Evolutionary conservation across 139 green algal species (phyloP).

Genomic region (Tetraselmis chui): DNA sequence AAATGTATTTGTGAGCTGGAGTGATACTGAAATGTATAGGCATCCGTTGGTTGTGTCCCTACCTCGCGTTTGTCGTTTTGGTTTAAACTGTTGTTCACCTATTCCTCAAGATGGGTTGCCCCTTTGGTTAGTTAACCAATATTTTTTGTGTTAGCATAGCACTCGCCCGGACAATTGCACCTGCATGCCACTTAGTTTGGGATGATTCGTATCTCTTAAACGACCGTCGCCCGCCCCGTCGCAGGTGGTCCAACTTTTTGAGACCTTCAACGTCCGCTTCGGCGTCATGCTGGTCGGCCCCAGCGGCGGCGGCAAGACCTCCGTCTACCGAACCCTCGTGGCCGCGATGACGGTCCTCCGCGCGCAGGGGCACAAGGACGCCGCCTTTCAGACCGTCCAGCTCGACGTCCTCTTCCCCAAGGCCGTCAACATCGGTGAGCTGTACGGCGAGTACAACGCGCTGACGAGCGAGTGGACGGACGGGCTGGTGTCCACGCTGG

Average conservation of each 20-base stretch:
- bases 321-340: constrained; percentile 5
- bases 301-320: constrained; percentile 4
- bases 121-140: too few relatives aligned
- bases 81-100: too few relatives aligned
- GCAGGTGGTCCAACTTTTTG: constrained; percentile 16
- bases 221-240: background rate
- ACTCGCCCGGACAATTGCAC: too few relatives aligned
- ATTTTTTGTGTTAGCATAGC: too few relatives aligned
- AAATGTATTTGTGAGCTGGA: too few relatives aligned
- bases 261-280: constrained; percentile 11
- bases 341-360: constrained; percentile 4
- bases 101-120: too few relatives aligned
- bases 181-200: too few relatives aligned
- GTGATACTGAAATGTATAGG: too few relatives aligned
- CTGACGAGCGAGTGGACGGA: constrained; percentile 15
- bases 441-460: constrained; percentile 16
- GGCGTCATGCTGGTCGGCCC: constrained; percentile 19
- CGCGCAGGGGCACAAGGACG: constrained; percentile 1
- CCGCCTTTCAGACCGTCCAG: background rate
- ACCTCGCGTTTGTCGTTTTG: too few relatives aligned
- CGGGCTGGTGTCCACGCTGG: constrained; percentile 7
- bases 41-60: too few relatives aligned
- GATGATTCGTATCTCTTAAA: too few relatives aligned
- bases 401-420: constrained; percentile 5
- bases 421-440: constrained; percentile 8